Conservation (phyloP, 2,329 filamentous ascomycete species). For the Talaromyces islandicus region DNA sequence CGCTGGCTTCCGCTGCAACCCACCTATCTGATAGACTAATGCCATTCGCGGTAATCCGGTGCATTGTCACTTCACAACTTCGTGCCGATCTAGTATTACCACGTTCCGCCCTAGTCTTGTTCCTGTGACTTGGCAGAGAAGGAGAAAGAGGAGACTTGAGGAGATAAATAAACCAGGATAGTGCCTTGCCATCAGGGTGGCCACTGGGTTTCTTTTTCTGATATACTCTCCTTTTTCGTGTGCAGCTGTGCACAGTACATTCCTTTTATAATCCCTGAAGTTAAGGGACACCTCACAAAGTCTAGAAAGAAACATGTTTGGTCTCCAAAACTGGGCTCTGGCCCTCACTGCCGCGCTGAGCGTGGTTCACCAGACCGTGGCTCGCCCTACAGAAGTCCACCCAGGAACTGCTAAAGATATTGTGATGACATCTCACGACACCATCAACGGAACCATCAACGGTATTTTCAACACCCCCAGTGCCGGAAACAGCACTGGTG, state of each 20-base stretch:
- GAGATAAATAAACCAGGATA: neutral
- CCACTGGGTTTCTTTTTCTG: neutral
- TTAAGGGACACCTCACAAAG: neutral
- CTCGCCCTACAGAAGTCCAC: constrained; percentile 7
- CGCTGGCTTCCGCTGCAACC: neutral
- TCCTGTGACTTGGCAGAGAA: neutral
- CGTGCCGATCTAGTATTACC: neutral
- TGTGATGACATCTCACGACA: constrained; percentile 3
- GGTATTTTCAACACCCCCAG: neutral
- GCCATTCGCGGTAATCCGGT: neutral
- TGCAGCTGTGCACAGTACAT: neutral
- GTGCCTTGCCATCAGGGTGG: neutral
- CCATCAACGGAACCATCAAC: constrained; percentile 2
- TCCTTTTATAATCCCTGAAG: neutral
- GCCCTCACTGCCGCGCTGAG: constrained; percentile 1
- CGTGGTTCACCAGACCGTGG: neutral
- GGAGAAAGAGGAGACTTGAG: neutral
- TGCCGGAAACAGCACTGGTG: neutral
- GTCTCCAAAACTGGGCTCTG: constrained; percentile 3
- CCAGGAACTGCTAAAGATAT: constrained; percentile 4
- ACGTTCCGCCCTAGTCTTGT: neutral
- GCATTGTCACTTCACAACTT: neutral
- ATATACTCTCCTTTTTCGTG: neutral
- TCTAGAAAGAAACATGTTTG: constrained; percentile 4
- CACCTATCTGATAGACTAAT: neutral